A percentile compares a stretch with the other conserved stretches of the same genome.
Evolutionary conservation across 208 protist genomes (phyloP).

Genomic region (Trypanosoma caninum): DNA sequence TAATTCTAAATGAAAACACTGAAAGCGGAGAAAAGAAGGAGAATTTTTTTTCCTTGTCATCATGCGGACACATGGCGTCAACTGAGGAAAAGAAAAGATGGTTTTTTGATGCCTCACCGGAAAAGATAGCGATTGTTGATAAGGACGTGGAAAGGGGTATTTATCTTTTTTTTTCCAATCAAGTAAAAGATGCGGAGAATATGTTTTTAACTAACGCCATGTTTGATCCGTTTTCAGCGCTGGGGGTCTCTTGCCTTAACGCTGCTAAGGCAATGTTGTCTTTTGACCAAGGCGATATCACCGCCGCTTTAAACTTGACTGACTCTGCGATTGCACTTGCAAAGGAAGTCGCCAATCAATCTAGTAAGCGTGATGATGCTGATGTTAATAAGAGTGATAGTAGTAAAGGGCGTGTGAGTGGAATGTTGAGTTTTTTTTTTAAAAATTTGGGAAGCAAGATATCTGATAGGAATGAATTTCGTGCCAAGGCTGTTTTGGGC

Average conservation of each 20-base stretch:
- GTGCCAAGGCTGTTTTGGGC: conserved; percentile 46
- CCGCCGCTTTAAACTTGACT: conserved; percentile 32
- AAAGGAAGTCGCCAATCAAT: conserved; percentile 30
- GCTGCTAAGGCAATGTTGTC: conserved; percentile 48
- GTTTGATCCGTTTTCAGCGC: conserved; percentile 35
- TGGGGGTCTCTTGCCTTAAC: conserved; percentile 33
- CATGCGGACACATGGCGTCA: conserved; percentile 4
- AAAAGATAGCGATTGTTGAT: conserved; percentile 41
- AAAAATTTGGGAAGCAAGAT: conserved; percentile 20
- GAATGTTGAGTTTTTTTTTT: conserved; percentile 25
- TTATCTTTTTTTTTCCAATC: conserved; percentile 54
- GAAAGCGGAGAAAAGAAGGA: not conserved
- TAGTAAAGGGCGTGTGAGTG: conserved; percentile 24
- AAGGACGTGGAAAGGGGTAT: conserved; percentile 24
- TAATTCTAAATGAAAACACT: too few relatives aligned
- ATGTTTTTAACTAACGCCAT: conserved; percentile 22
- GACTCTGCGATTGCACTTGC: conserved; percentile 36
- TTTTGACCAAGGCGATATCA: conserved; percentile 44
- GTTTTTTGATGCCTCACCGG: conserved; percentile 27
- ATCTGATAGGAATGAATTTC: conserved; percentile 43
- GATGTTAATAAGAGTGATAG: too few relatives aligned
- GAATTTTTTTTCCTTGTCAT: not conserved
- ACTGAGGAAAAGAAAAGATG: conserved; percentile 20
- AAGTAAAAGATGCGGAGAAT: conserved; percentile 47
- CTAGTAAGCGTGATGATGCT: too few relatives aligned